Base-by-base conservation (phyloP, 176 grass and related monocot species). In the Bothriochloa decipiens region DNA sequence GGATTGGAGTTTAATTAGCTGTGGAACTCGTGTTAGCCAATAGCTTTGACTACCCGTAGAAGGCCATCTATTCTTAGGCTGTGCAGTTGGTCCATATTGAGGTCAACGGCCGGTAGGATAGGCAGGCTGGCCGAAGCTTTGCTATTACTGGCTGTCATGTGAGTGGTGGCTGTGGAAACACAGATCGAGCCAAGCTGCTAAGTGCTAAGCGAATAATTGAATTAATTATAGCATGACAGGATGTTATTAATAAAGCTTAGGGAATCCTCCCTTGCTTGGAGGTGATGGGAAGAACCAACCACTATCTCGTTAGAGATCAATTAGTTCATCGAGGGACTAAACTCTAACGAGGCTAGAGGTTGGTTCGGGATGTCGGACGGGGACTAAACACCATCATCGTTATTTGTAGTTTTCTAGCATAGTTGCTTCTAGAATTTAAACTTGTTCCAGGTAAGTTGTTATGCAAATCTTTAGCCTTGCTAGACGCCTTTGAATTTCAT, bases 281-380 rank as follows among this genome's bases (percentile, higher is more conserved):
- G 68, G 22, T 60, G 67, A 79, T 72, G 58, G 45, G 66, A 58
- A 73, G 79, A 78, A 83, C 45, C 55, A 86, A 28, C 67, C 55
- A 2, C 79, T 67, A 57, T 67, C 83, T 82, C 36, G 67, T 82
- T 82, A 72, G 83, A 60, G 79, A 32, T 45, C 67, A n/a, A 29
- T 90, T 63, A 58, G 37, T 66, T 81, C 73, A 6, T 90, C 22
- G 15, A 82, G 57, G 79, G 65, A 82, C 73, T 67, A 68, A 43
- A 68, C 46, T 81, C 61, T 86, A 82, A 90, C 67, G 57, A 82
- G 79, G 53, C 36, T 67, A 66, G 79, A 58, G 74, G 83, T 67
- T 90, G 67, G 84, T 78, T 86, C 84, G 78, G 66, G 26, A 64
- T 74, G 46, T 3, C 41, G 11, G 0, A 43, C 57, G 55, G 5